These are phyloP conservation scores for Euphorbia lathyris DNA, from an alignment of 345 rosid species.

Conservation along the genomic window DNA sequence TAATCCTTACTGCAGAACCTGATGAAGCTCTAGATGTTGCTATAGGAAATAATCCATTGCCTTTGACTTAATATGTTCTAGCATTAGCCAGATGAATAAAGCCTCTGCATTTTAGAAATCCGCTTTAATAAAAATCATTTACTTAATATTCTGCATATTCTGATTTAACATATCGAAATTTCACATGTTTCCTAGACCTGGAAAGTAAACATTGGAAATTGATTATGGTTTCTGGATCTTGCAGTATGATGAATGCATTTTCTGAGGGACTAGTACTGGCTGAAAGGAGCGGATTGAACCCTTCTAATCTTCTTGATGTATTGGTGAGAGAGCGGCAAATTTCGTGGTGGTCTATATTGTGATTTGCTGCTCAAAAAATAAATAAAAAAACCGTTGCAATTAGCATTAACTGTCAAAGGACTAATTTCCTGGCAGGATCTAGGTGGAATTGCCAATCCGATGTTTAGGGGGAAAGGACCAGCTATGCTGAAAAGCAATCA, in stretches of 20 bases:
- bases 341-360: background rate
- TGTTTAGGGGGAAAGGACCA: conserved; percentile 87
- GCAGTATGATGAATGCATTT: conserved; percentile 87
- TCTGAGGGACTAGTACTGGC: conserved; percentile 90
- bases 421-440: conserved; percentile 56
- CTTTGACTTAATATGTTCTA: background rate
- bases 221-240: background rate
- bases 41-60: background rate
- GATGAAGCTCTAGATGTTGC: background rate
- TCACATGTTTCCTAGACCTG: background rate
- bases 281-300: conserved; percentile 72
- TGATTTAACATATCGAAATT: background rate
- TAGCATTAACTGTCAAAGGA: background rate
- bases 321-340: conserved; percentile 49
- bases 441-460: conserved; percentile 73
- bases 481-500: conserved; percentile 60
- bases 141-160: background rate
- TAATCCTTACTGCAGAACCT: background rate
- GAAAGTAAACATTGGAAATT: background rate
- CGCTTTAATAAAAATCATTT: background rate
- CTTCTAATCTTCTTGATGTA: conserved; percentile 62
- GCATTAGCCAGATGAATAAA: background rate
- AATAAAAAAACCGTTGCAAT: too few species aligned
- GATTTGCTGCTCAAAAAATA: too few species aligned
- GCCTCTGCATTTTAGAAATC: background rate